Evolutionary conservation across 163 green algal species (phyloP).

Genomic region (Scenedesmus sp.): DNA sequence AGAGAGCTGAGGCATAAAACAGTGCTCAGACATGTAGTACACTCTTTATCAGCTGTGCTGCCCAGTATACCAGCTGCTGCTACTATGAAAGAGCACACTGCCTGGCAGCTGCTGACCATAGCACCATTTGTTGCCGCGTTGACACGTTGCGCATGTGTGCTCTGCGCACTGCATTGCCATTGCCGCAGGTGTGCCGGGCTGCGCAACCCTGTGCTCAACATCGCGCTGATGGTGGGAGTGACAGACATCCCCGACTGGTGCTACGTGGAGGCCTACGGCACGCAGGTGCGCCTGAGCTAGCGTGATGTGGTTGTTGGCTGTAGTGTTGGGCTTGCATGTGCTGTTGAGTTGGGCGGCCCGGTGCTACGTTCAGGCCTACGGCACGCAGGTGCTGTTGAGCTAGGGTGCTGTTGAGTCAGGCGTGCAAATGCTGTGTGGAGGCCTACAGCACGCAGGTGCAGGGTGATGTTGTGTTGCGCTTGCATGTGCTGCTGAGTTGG

Average conservation of each 20-base stretch:
- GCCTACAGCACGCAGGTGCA: not conserved
- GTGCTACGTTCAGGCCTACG: too few relatives aligned
- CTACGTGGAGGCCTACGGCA: slow-evolving; percentile 88
- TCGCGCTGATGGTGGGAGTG: slow-evolving; percentile 85
- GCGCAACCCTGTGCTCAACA: slow-evolving; percentile 94
- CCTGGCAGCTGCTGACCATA: too few relatives aligned
- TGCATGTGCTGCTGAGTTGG: not conserved
- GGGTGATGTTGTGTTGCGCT: not conserved
- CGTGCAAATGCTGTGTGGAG: not conserved
- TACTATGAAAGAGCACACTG: too few relatives aligned
- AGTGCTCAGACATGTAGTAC: too few relatives aligned
- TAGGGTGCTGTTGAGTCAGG: not conserved
- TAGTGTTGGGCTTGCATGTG: not conserved
- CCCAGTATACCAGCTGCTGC: too few relatives aligned
- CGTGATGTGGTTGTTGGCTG: not conserved
- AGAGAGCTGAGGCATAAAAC: too few relatives aligned
- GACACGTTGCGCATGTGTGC: not conserved
- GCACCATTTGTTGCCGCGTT: too few relatives aligned
- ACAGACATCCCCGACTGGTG: slow-evolving; percentile 95
- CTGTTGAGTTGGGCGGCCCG: not conserved
- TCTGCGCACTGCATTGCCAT: not conserved
- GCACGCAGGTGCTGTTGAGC: not conserved
- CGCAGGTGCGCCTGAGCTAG: slow-evolving; percentile 52
- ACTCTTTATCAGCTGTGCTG: too few relatives aligned
- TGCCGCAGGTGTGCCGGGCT: slow-evolving; percentile 71